These are phyloP conservation scores for Colletotrichum sp. DNA, from an alignment of 2,329 filamentous ascomycete species.

Conservation along the genomic window DNA sequence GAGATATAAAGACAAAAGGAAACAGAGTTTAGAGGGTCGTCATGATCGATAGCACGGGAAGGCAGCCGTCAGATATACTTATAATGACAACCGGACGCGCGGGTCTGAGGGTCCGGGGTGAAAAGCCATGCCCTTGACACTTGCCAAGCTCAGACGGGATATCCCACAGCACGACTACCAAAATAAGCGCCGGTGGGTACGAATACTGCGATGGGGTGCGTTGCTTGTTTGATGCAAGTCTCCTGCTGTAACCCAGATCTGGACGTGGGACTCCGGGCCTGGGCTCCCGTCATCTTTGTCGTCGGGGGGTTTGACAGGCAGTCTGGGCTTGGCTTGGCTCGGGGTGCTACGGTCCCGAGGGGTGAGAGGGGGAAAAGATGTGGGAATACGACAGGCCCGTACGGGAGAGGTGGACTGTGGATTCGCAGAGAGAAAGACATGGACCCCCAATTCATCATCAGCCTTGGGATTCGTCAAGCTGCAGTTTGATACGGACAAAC, in stretches of 20 bases:
- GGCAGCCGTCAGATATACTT: constrained; percentile 7
- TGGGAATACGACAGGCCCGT: not conserved
- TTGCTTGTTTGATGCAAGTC: not conserved
- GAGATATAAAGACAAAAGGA: not conserved
- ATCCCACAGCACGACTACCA: not conserved
- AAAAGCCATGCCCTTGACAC: constrained; percentile 2
- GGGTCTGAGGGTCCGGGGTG: not conserved
- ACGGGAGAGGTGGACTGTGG: not conserved
- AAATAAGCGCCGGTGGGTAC: constrained; percentile 4
- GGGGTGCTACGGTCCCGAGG: not conserved
- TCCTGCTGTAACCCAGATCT: not conserved
- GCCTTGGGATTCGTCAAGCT: not conserved
- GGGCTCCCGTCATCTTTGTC: not conserved
- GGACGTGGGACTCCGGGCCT: not conserved
- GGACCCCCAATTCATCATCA: not conserved
- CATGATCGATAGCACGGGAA: not conserved
- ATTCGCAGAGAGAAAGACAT: not conserved
- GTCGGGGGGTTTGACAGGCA: not conserved
- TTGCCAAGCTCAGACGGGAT: not conserved
- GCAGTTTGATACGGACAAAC: not conserved
- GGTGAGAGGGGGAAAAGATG: not conserved
- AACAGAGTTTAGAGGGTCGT: not conserved
- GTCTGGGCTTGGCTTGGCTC: not conserved
- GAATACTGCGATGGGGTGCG: not conserved
- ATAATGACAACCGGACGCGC: constrained; percentile 14